Conservation (phyloP, 176 grass and related monocot species). For the Puccinellia tenuiflora region DNA sequence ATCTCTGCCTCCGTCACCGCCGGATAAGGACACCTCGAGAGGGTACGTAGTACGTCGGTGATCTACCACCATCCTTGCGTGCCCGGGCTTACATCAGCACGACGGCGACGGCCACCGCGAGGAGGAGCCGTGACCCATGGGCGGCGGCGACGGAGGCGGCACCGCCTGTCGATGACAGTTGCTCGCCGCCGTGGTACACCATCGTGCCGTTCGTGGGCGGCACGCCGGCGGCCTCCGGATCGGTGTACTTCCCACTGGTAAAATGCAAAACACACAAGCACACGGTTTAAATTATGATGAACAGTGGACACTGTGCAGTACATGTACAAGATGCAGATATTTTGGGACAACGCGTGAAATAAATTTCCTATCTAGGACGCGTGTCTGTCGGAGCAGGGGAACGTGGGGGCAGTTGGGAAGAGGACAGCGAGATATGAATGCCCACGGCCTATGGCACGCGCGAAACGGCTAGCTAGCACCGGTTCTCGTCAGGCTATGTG, state of each 20-base stretch:
- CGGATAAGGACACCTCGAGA: conserved; percentile 3
- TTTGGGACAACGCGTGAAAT: no score
- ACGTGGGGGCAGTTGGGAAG: no score
- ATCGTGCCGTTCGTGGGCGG: conserved; percentile 44
- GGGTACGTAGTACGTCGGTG: no score
- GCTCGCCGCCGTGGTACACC: conserved; percentile 54
- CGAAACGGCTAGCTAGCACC: no score
- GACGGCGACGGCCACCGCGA: not conserved
- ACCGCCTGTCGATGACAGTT: conserved; percentile 12
- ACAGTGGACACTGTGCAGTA: not conserved
- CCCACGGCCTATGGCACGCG: no score
- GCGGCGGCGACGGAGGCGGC: not conserved
- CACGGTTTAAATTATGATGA: no score
- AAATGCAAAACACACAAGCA: not conserved
- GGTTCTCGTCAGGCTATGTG: no score
- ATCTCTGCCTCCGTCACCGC: not conserved
- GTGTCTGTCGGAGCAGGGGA: no score
- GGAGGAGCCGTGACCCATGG: not conserved
- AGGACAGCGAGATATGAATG: no score
- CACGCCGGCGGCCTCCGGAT: conserved; percentile 49
- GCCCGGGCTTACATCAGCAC: conserved; percentile 11
- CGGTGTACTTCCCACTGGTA: conserved; percentile 46
- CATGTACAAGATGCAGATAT: no score
- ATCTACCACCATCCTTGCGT: conserved; percentile 5
- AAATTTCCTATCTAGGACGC: no score